Evolutionary conservation across 176 grass and related monocot genomes (phyloP).

Genomic region (Avena atlantica): DNA sequence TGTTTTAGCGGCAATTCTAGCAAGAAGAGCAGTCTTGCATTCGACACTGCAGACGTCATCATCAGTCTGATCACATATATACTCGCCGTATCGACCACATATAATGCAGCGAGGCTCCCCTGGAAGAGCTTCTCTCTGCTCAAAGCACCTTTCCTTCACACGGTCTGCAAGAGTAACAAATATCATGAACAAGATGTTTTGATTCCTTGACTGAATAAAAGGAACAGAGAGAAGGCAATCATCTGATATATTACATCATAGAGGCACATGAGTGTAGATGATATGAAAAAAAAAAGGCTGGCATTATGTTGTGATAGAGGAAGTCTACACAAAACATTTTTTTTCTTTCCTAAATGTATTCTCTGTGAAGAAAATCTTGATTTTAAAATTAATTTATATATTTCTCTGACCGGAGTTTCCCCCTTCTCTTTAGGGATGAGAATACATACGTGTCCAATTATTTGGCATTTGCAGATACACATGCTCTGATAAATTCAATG

Average conservation of each 20-base stretch:
- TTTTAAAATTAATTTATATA: background rate
- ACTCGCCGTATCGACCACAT: constrained; percentile 86
- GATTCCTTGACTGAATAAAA: background rate
- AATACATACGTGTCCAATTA: background rate
- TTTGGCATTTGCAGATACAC: background rate
- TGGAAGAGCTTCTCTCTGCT: constrained; percentile 85
- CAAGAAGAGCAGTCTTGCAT: constrained; percentile 82
- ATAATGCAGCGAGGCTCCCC: constrained; percentile 78
- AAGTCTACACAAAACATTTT: background rate
- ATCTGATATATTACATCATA: background rate
- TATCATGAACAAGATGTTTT: constrained; percentile 23
- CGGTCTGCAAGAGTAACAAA: constrained; percentile 56
- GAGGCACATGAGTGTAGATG: background rate
- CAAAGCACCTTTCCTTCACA: constrained; percentile 72
- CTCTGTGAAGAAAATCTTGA: background rate
- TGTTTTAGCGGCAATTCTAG: constrained; percentile 45
- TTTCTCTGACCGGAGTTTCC: background rate
- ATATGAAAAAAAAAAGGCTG: background rate
- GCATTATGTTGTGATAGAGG: background rate
- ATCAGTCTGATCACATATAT: constrained; percentile 85
- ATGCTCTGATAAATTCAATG: background rate
- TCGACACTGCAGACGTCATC: constrained; percentile 85
- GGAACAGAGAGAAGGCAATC: background rate
- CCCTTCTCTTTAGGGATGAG: background rate
- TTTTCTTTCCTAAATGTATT: background rate